phyloP scores from a whole-genome alignment of 179 eudicot genomes.

The Gypsophila paniculata region DNA sequence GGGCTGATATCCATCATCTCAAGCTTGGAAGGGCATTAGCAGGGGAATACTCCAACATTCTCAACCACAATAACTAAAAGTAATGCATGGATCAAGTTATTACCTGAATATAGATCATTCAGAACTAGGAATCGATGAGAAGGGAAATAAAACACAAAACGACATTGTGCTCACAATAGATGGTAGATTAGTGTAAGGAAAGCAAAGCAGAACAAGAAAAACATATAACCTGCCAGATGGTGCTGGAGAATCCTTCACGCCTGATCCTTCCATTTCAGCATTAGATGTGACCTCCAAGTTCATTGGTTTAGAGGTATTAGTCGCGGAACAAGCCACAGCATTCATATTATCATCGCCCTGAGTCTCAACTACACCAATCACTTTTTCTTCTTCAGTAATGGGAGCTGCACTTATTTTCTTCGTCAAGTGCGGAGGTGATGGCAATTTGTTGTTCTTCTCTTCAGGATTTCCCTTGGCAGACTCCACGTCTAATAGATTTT shows the following conservation, averaged over 20 bases:
- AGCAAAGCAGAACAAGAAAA: background rate
- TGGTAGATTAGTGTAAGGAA: background rate
- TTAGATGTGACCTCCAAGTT: slow-evolving; percentile 16
- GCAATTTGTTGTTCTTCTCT: slow-evolving; percentile 42
- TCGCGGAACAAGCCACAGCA: slow-evolving; percentile 9
- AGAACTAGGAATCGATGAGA: background rate
- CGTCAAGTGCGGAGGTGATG: slow-evolving; percentile 17
- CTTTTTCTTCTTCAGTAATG: slow-evolving; percentile 22
- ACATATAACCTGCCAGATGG: slow-evolving; percentile 27
- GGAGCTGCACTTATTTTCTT: slow-evolving; percentile 21
- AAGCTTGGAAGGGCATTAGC: slow-evolving; percentile 1
- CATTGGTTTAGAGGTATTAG: slow-evolving; percentile 17
- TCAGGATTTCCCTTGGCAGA: slow-evolving; percentile 36
- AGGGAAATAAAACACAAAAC: background rate
- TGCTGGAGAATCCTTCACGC: slow-evolving; percentile 18
- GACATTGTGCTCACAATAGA: background rate
- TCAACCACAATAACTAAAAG: background rate
- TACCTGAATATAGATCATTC: background rate
- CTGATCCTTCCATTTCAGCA: slow-evolving; percentile 21
- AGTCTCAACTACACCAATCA: slow-evolving; percentile 14
- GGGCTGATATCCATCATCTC: background rate
- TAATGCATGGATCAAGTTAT: slow-evolving; percentile 13
- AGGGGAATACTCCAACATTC: slow-evolving; percentile 4
- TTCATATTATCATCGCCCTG: slow-evolving; percentile 7
- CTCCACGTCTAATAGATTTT: slow-evolving; percentile 37